Percentiles rank a stretch among this genome's conserved stretches.
phyloP scores from a whole-genome alignment of 306 rosid species.

The Alnus glutinosa region DNA sequence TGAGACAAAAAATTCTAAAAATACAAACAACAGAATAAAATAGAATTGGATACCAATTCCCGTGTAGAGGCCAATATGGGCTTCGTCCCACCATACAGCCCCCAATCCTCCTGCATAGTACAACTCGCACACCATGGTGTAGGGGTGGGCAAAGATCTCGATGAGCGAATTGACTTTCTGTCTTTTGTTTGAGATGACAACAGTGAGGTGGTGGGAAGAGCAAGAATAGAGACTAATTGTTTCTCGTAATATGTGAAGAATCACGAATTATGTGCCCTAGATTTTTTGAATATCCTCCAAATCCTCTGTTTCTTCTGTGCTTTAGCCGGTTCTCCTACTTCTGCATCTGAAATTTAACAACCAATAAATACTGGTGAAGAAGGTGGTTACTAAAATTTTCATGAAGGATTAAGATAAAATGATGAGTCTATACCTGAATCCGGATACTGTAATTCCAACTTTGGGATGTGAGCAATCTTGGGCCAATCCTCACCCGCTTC shows the following conservation, averaged over 20 bases:
- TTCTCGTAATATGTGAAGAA: too few species aligned
- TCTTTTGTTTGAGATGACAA: not conserved
- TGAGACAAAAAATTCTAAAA: not conserved
- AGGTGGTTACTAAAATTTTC: too few species aligned
- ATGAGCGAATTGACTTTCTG: constrained; percentile 60
- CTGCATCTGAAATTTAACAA: not conserved
- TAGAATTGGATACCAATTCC: constrained; percentile 61
- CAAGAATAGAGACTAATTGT: too few species aligned
- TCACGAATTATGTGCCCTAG: too few species aligned
- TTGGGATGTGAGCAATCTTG: too few species aligned
- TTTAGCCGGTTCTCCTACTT: not conserved
- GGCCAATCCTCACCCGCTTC: too few species aligned
- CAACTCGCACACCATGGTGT: constrained; percentile 83
- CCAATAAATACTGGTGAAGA: not conserved
- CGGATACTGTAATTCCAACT: too few species aligned
- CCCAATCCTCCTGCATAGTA: constrained; percentile 72
- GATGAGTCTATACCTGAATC: too few species aligned
- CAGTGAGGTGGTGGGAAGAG: too few species aligned
- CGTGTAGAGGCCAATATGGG: constrained; percentile 79
- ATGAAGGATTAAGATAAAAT: too few species aligned
- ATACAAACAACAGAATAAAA: not conserved
- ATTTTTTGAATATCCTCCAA: too few species aligned
- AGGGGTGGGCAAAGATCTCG: constrained; percentile 83
- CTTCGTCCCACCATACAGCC: constrained; percentile 68
- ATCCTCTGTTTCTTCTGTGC: too few species aligned